Evolutionary conservation across 352 stramenopile species (phyloP), one percentile per base, ranked within the genome.

Genomic region (Globisporangium splendens): DNA sequence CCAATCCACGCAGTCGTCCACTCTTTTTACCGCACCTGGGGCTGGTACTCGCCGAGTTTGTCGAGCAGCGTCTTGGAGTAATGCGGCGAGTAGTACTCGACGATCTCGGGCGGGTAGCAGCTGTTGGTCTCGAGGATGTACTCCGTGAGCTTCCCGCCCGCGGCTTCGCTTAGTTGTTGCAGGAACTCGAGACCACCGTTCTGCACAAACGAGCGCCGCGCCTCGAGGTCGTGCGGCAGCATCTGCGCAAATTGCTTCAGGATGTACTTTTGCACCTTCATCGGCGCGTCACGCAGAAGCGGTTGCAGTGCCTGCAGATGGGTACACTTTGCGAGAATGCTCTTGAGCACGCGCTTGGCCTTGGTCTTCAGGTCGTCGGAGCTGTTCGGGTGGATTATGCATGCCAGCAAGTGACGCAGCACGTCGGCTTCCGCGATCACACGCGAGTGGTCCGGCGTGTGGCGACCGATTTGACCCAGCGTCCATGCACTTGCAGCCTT

Each of bases 241-340:
- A 98, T 90, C 64, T 97, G 88, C 17, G 93, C 93, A 68, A 98
- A 98, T 68, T 98, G 94, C 58, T 95, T 92, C 38, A 98, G 78
- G 54, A 98, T 96, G 72, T 98, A 98, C 86, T 98, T 98, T 66
- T 98, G 91, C 39, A 98, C 91, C 66, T 98, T 98, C 59, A 97
- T 75, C 0, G 91, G 91, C 3, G 90, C 85, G 42, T 98, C 93
- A 15, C 88, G 70, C n/a, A 98, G 70, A 41, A 98, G 65, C 21
- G 93, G 94, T 66, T 98, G 88, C 22, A 98, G 73, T 7, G 93
- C 94, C 54, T 94, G 86, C 11, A 97, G 68, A 61, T 98, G 88
- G n/a, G 92, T 98, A 58, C 93, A 98, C 70, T 98, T 98, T 56
- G 84, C 87, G 3, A 98, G 68, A 14, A 98, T 87, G 56, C 86